A percentile compares a stretch with the other conserved stretches of the same genome.
phyloP scores from a whole-genome alignment of 805 yeast species.

The Metschnikowia dekortorum region DNA sequence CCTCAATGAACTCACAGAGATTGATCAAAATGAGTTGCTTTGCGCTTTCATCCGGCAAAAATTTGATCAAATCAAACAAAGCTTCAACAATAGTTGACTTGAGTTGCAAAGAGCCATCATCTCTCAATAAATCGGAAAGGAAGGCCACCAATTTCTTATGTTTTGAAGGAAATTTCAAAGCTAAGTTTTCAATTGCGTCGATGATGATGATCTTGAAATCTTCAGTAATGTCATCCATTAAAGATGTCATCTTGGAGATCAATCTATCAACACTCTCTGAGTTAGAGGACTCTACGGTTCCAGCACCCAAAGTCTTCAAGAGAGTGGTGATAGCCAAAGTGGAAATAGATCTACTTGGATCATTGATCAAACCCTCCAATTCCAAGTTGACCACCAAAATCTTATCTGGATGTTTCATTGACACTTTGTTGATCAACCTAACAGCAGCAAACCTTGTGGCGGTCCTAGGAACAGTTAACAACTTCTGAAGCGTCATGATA shows the following conservation, averaged over 20 bases:
- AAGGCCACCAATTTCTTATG: slow-evolving; percentile 78
- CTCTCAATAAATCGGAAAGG: slow-evolving; percentile 77
- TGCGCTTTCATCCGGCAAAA: slow-evolving; percentile 66
- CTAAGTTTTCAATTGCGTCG: slow-evolving; percentile 89
- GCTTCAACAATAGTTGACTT: slow-evolving; percentile 90
- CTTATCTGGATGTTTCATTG: slow-evolving; percentile 75
- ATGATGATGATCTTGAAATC: slow-evolving; percentile 93
- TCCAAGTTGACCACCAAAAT: slow-evolving; percentile 77
- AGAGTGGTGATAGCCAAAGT: slow-evolving; percentile 96
- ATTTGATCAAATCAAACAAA: slow-evolving; percentile 83
- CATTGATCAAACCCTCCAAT: slow-evolving; percentile 81
- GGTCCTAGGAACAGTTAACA: slow-evolving; percentile 82
- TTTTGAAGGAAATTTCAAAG: slow-evolving; percentile 89
- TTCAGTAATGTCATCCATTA: slow-evolving; percentile 91
- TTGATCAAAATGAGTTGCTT: slow-evolving; percentile 79
- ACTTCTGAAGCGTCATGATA: slow-evolving; percentile 65
- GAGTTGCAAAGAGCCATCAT: slow-evolving; percentile 84
- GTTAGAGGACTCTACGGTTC: slow-evolving; percentile 35
- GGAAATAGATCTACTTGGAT: slow-evolving; percentile 85
- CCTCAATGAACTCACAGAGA: slow-evolving; percentile 95
- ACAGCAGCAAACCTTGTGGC: slow-evolving; percentile 92
- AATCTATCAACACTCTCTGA: slow-evolving; percentile 76
- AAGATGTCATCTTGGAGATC: slow-evolving; percentile 78
- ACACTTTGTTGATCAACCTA: slow-evolving; percentile 79
- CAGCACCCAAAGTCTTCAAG: slow-evolving; percentile 88